Evolutionary conservation across 1,284 basidiomycete genomes (phyloP).

Genomic region (Boletus austroedulis): DNA sequence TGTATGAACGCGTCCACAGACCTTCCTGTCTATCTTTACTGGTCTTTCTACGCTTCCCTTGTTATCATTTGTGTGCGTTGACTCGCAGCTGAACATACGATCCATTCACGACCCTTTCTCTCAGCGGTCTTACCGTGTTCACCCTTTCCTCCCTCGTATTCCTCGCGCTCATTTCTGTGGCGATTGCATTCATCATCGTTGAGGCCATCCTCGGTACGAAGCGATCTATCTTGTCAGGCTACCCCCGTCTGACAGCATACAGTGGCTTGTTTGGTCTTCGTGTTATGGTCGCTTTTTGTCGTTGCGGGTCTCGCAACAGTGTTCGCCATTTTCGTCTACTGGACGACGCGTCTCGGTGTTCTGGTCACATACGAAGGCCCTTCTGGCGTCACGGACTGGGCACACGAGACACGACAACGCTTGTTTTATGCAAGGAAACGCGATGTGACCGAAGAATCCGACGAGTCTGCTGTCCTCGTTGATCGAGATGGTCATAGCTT

Average conservation of each 20-base stretch:
- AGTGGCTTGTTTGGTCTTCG: slow-evolving; percentile 24
- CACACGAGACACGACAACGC: slow-evolving; percentile 33
- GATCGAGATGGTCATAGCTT: slow-evolving; percentile 16
- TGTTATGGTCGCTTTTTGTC: slow-evolving; percentile 29
- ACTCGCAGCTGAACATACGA: background rate
- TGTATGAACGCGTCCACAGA: slow-evolving; percentile 24
- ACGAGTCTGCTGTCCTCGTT: slow-evolving; percentile 26
- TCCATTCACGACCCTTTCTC: background rate
- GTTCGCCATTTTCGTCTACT: slow-evolving; percentile 32
- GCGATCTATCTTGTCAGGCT: background rate
- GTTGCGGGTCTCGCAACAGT: slow-evolving; percentile 28
- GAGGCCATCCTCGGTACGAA: slow-evolving; percentile 28
- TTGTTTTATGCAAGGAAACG: slow-evolving; percentile 14
- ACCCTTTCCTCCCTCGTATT: slow-evolving; percentile 28
- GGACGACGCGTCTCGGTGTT: slow-evolving; percentile 34
- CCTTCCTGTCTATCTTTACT: slow-evolving; percentile 34
- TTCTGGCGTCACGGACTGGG: slow-evolving; percentile 39
- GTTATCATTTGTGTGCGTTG: slow-evolving; percentile 37
- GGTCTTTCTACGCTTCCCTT: slow-evolving; percentile 34
- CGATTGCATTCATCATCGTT: slow-evolving; percentile 16
- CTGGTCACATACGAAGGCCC: slow-evolving; percentile 36
- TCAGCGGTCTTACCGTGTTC: slow-evolving; percentile 36
- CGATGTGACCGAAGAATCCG: slow-evolving; percentile 25
- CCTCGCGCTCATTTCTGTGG: slow-evolving; percentile 31
- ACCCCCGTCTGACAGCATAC: slow-evolving; percentile 5